Evolutionary conservation across 1,284 basidiomycete genomes (phyloP).

Genomic region (Caloboletus inedulis): DNA sequence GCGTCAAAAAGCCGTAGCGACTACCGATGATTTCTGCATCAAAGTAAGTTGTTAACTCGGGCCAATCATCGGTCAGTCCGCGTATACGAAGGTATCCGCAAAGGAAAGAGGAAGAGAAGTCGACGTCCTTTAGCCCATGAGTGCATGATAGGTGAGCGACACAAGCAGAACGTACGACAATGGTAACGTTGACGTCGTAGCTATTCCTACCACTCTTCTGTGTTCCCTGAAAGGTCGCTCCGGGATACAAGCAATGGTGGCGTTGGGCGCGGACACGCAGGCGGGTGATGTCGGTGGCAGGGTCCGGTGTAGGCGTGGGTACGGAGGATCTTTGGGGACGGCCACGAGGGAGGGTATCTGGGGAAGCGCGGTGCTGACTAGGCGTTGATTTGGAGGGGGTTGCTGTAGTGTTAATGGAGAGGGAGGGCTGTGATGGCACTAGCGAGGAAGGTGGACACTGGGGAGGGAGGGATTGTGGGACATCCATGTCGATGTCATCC

Average conservation of each 20-base stretch:
- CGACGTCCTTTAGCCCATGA: constrained; percentile 61
- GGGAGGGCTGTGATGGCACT: constrained; percentile 9
- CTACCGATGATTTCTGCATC: constrained; percentile 91
- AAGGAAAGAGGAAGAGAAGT: constrained; percentile 73
- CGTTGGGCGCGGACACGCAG: constrained; percentile 69
- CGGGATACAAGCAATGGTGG: constrained; percentile 80
- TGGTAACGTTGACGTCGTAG: constrained; percentile 81
- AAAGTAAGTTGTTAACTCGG: constrained; percentile 89
- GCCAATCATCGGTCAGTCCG: constrained; percentile 86
- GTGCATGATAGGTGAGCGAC: not conserved
- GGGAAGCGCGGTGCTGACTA: constrained; percentile 12
- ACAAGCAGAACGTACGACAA: constrained; percentile 57
- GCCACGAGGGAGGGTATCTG: constrained; percentile 7
- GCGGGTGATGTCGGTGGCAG: constrained; percentile 68
- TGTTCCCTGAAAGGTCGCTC: constrained; percentile 73
- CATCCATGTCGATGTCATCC: constrained; percentile 34
- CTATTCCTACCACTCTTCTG: constrained; percentile 82
- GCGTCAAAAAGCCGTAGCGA: constrained; percentile 84
- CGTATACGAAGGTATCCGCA: constrained; percentile 89
- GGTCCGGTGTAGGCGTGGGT: constrained; percentile 43
- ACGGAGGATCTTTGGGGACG: constrained; percentile 9
- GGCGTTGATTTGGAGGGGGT: constrained; percentile 10
- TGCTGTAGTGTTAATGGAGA: constrained; percentile 15
- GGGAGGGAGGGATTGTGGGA: constrained; percentile 9
- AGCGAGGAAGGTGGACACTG: not conserved